Evolutionary conservation across 805 yeast species (phyloP), one percentile per base, ranked within the genome.

Genomic region (Phaffomyces thermotolerans): DNA sequence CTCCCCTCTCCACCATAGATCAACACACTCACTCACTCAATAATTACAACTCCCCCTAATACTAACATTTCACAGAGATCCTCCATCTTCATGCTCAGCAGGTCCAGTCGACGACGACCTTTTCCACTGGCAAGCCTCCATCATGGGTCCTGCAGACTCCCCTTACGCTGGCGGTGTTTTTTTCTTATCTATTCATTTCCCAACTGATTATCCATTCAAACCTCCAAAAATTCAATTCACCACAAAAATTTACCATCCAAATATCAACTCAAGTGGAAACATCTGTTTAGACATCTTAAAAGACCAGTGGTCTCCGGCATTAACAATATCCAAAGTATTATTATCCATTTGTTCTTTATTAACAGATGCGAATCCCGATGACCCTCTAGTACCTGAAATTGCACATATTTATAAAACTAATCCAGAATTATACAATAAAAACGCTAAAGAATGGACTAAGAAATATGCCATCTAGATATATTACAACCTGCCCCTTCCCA

Each of bases 41-140:
- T 13, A 27, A 27, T 10, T 9, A 10, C 14, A 18, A 17, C 18
- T 8, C 10, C 14, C 22, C 22, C 22, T 20, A 5, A 20, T 51
- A 56, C 60, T 54, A 57, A 57, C 58, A 20, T 25, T 22, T 18
- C 36, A 6, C 57, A 88, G 96, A 75, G 99, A 91, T 66, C 99
- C 99, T 52, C 98, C 98, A 58, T 85, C 97, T 50, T 90, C 96
- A 37, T 93, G 98, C 70, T 89, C 97, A 22, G 99, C 99, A 10
- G 99, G 99, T 35, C 99, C 99, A 57, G 93, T 88, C 37, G 97
- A 97, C 39, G 98, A 93, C 58, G 99, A 91, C 67, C 73, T 91
- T 62, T 93, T 84, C 72, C 98, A 91, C 73, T 93, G 99, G 99
- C 98, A 93, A 71, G 99, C 98, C 35, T 90, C 98, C 36, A 93